Conservation (phyloP, 1,284 basidiomycete species). For the Melanopsichium pennsylvanicum region DNA sequence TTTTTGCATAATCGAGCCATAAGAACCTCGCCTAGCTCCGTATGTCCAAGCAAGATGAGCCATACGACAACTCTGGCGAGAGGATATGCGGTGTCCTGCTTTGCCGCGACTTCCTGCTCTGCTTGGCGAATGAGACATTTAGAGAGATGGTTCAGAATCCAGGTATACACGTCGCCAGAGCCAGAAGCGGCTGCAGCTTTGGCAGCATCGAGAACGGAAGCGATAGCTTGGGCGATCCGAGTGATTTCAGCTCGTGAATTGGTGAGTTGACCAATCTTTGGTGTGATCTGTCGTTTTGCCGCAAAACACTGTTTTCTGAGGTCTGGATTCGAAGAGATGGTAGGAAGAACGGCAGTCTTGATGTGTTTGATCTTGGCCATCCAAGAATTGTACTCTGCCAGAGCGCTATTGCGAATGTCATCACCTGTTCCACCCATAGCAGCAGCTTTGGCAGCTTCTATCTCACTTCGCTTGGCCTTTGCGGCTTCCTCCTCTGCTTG, state of each 20-base stretch:
- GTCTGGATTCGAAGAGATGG: conserved; percentile 74
- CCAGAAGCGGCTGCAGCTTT: conserved; percentile 63
- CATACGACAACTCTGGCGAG: conserved; percentile 79
- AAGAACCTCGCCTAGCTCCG: conserved; percentile 77
- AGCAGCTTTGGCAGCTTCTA: conserved; percentile 24
- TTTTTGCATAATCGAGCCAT: conserved; percentile 85
- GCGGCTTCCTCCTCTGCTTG: conserved; percentile 32
- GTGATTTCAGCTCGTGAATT: conserved; percentile 77
- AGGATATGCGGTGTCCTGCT: conserved; percentile 83
- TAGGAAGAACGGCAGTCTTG: conserved; percentile 78
- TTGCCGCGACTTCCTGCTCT: conserved; percentile 90
- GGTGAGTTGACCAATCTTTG: conserved; percentile 90
- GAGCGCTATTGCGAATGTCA: conserved; percentile 38
- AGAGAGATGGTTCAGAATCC: conserved; percentile 82
- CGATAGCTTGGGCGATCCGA: conserved; percentile 76
- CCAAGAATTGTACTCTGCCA: conserved; percentile 50
- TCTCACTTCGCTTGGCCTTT: conserved; percentile 40
- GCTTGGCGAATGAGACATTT: conserved; percentile 91
- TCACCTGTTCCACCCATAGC: conserved; percentile 42
- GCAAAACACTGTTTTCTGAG: conserved; percentile 68
- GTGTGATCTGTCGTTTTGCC: conserved; percentile 83
- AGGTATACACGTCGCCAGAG: conserved; percentile 71
- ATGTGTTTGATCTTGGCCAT: conserved; percentile 70
- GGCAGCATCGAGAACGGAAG: conserved; percentile 69
- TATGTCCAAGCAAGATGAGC: conserved; percentile 72